Conservation (phyloP, 1,284 basidiomycete genomes). For the Ganoderma leucocontextum region DNA sequence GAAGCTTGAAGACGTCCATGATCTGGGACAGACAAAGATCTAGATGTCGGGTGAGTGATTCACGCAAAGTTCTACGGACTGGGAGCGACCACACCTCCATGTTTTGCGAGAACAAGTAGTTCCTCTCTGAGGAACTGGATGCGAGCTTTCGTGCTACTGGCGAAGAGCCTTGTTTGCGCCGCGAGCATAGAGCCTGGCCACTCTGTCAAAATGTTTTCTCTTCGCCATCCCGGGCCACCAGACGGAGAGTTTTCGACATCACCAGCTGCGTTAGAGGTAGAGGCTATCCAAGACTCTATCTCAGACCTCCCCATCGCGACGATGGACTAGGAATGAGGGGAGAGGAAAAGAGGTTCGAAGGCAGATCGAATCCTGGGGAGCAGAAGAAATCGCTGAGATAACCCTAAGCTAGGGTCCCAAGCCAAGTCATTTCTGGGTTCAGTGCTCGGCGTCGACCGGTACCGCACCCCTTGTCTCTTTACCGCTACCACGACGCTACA, state of each 20-base stretch:
- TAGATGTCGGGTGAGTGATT: slow-evolving; percentile 40
- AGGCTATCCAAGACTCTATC: slow-evolving; percentile 50
- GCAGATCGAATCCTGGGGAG: background rate
- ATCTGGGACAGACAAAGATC: slow-evolving; percentile 72
- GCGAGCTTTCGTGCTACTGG: slow-evolving; percentile 61
- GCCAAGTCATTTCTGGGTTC: background rate
- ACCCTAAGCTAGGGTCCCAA: background rate
- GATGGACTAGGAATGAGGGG: slow-evolving; percentile 5
- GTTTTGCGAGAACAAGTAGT: slow-evolving; percentile 62
- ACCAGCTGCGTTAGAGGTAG: slow-evolving; percentile 39
- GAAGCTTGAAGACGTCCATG: slow-evolving; percentile 75
- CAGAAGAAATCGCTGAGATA: background rate
- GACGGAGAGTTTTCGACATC: slow-evolving; percentile 37
- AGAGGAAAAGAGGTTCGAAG: background rate
- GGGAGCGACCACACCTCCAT: slow-evolving; percentile 56
- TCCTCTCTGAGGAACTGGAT: slow-evolving; percentile 70
- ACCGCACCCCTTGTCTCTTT: background rate
- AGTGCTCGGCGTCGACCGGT: background rate
- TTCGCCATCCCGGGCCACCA: slow-evolving; percentile 51
- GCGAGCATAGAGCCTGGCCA: slow-evolving; percentile 65
- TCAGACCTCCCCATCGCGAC: slow-evolving; percentile 47
- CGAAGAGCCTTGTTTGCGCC: slow-evolving; percentile 58
- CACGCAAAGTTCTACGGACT: background rate
- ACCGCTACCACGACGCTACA: background rate
- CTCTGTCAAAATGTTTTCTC: slow-evolving; percentile 57